Evolutionary conservation across 2,329 filamentous ascomycete genomes (phyloP).

Genomic region (Sporothrix phasma): DNA sequence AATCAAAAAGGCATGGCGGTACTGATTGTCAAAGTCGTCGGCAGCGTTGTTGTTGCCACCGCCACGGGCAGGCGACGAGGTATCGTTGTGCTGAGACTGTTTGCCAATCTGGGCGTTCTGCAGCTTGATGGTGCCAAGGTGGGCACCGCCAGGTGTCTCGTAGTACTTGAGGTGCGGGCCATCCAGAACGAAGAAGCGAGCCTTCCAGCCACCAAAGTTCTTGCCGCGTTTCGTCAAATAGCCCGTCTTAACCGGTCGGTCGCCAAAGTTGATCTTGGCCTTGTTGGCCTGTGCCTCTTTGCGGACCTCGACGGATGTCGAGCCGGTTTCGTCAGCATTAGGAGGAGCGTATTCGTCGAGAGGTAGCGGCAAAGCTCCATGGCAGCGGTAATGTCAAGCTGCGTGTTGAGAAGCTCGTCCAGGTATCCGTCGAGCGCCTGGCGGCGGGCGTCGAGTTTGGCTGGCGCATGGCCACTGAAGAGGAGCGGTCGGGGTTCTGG

Average conservation of each 20-base stretch:
- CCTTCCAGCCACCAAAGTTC: conserved; percentile 99
- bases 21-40: conserved; percentile 84
- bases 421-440: conserved; percentile 75
- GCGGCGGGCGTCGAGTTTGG: conserved; percentile 81
- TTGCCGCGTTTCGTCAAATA: conserved; percentile 96
- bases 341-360: conserved; percentile 55
- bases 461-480: conserved; percentile 87
- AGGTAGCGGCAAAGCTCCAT: conserved; percentile 80
- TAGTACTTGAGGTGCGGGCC: conserved; percentile 72
- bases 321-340: conserved; percentile 46
- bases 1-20: conserved; percentile 90
- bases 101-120: conserved; percentile 88
- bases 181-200: conserved; percentile 54
- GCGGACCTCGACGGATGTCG: conserved; percentile 25
- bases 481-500: conserved; percentile 72
- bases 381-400: conserved; percentile 66
- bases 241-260: conserved; percentile 66
- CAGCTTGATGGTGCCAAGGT: conserved; percentile 88
- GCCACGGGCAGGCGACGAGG: conserved; percentile 48
- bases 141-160: conserved; percentile 79
- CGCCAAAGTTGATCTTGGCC: conserved; percentile 47
- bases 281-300: conserved; percentile 25
- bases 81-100: conserved; percentile 60
- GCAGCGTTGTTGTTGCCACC: conserved; percentile 27
- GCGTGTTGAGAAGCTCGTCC: conserved; percentile 72